These are phyloP conservation scores for Soucietia sequanensis DNA, from an alignment of 805 yeast species.

Conservation along the genomic window DNA sequence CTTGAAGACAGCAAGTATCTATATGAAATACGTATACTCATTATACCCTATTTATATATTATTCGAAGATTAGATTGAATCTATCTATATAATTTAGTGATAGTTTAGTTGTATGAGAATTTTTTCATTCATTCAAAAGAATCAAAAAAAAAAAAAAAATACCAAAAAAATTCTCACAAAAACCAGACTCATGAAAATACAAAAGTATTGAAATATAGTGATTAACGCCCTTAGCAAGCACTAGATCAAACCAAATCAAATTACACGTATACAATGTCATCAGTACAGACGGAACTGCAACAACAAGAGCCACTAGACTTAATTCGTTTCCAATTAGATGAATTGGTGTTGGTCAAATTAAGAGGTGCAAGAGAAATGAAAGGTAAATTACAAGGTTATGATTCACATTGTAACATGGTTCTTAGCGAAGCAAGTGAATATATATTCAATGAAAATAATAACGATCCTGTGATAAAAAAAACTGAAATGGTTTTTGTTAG, in stretches of 20 bases:
- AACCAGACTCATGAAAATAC: no score
- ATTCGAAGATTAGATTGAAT: no score
- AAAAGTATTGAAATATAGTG: no score
- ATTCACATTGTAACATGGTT: conserved; percentile 94
- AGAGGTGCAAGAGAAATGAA: conserved; percentile 92
- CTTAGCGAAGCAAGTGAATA: conserved; percentile 90
- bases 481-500: conserved; percentile 92
- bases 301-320: conserved; percentile 83
- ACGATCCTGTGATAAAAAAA: conserved; percentile 48
- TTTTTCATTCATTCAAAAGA: no score
- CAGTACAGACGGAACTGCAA: conserved; percentile 26
- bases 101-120: not conserved
- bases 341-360: conserved; percentile 79
- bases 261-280: conserved; percentile 30
- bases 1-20: conserved; percentile 31
- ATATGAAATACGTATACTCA: not conserved
- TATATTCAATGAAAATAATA: conserved; percentile 53
- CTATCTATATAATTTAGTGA: no score
- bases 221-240: no score
- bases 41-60: not conserved
- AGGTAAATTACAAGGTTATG: conserved; percentile 91
- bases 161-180: no score
- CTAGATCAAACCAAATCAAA: no score
- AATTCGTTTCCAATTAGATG: conserved; percentile 83
- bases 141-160: no score